Conservation (phyloP, 1,139 yeast species). For the Saccharomyces hybrid region DNA sequence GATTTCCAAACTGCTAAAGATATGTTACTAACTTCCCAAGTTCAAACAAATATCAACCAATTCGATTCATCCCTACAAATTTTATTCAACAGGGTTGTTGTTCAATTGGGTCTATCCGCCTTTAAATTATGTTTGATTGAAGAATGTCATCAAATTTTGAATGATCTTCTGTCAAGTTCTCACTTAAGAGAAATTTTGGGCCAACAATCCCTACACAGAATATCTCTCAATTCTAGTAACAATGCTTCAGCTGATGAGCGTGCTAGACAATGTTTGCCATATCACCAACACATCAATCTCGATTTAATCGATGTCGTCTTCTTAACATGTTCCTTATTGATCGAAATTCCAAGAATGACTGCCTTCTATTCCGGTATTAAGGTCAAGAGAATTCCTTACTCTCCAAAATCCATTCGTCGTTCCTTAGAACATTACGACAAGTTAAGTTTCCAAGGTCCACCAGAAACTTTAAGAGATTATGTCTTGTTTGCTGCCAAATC, state of each 20-base stretch:
- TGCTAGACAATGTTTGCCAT: slow-evolving; percentile 83
- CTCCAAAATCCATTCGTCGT: slow-evolving; percentile 82
- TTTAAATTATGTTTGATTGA: slow-evolving; percentile 82
- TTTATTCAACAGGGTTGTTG: slow-evolving; percentile 88
- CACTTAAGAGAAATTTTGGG: slow-evolving; percentile 90
- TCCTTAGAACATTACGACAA: slow-evolving; percentile 89
- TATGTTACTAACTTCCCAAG: slow-evolving; percentile 75
- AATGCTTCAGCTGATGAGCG: slow-evolving; percentile 32
- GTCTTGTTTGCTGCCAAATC: slow-evolving; percentile 90
- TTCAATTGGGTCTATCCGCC: slow-evolving; percentile 92
- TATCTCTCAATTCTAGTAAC: slow-evolving; percentile 35
- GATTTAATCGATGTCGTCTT: slow-evolving; percentile 93
- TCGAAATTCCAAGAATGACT: slow-evolving; percentile 87
- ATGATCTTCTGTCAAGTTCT: slow-evolving; percentile 80
- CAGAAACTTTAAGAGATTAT: slow-evolving; percentile 92
- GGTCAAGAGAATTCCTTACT: slow-evolving; percentile 54
- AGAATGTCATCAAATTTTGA: slow-evolving; percentile 82
- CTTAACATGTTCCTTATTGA: slow-evolving; percentile 80
- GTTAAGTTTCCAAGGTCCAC: slow-evolving; percentile 95
- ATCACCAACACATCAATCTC: slow-evolving; percentile 96
- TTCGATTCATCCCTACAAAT: slow-evolving; percentile 86
- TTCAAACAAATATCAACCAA: slow-evolving; percentile 73
- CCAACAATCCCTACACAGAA: slow-evolving; percentile 69
- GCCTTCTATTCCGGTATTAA: slow-evolving; percentile 46
- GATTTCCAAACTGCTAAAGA: slow-evolving; percentile 80